Conservation (phyloP, 2,329 filamentous ascomycete genomes). For the Fonsecaea nubica region DNA sequence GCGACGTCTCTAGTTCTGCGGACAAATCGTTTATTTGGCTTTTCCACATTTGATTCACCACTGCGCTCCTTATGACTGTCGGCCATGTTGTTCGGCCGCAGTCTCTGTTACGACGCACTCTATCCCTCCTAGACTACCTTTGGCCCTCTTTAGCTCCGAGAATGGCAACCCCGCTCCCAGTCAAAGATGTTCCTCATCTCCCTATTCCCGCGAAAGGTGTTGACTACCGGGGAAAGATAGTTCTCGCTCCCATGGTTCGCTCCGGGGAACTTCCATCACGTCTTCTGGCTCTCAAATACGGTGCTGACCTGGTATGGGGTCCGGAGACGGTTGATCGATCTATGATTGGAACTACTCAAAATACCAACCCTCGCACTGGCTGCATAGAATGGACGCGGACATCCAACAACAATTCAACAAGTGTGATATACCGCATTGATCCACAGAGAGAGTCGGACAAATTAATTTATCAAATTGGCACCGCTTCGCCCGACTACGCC, state of each 20-base stretch:
- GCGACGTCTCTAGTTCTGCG: constrained; percentile 5
- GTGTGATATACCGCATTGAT: constrained; percentile 81
- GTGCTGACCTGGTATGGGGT: constrained; percentile 96
- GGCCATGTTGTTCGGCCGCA: constrained; percentile 37
- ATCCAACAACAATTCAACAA: constrained; percentile 69
- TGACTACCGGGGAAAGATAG: constrained; percentile 91
- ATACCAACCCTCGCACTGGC: constrained; percentile 74
- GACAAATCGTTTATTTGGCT: constrained; percentile 8
- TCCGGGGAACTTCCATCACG: constrained; percentile 94
- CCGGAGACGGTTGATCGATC: constrained; percentile 93
- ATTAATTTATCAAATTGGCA: constrained; percentile 92
- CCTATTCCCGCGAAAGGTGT: constrained; percentile 87
- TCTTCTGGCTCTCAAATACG: constrained; percentile 87
- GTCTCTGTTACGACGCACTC: constrained; percentile 37
- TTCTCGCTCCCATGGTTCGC: constrained; percentile 96
- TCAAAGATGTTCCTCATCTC: constrained; percentile 63
- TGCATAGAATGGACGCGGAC: constrained; percentile 85
- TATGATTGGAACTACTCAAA: constrained; percentile 83
- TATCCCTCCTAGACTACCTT: constrained; percentile 32
- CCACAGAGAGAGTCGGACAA: constrained; percentile 75
- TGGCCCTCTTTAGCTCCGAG: constrained; percentile 8
- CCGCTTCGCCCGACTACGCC: constrained; percentile 79
- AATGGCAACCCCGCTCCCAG: constrained; percentile 21
- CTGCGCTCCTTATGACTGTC: constrained; percentile 32
- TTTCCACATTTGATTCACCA: constrained; percentile 3